Evolutionary conservation across 2,329 filamentous ascomycete species (phyloP).

Genomic region (Colletotrichum limetticola): DNA sequence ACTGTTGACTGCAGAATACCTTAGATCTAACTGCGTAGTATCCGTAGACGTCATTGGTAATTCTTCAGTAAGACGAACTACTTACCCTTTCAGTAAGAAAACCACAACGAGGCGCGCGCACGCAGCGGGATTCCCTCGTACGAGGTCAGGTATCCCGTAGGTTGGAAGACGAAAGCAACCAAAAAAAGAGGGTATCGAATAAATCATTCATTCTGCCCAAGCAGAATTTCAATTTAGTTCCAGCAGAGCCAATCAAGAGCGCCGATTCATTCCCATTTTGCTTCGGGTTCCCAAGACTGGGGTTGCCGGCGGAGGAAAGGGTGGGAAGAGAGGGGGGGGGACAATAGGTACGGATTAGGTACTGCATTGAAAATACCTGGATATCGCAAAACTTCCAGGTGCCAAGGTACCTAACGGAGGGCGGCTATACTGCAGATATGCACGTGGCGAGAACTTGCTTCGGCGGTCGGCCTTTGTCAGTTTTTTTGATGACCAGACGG

Average conservation of each 20-base stretch:
- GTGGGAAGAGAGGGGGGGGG: background rate
- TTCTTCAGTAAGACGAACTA: background rate
- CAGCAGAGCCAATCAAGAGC: constrained; percentile 7
- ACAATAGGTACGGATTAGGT: too few species aligned
- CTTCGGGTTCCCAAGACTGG: background rate
- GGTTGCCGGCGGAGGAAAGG: background rate
- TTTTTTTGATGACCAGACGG: background rate
- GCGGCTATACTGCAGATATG: background rate
- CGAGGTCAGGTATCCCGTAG: background rate
- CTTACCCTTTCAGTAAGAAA: background rate
- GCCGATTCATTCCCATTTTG: too few species aligned
- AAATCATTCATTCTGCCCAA: constrained; percentile 13
- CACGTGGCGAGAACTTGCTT: background rate
- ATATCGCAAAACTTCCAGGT: background rate
- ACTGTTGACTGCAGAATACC: background rate
- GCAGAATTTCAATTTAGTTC: constrained; percentile 19
- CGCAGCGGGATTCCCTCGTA: background rate
- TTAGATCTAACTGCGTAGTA: background rate
- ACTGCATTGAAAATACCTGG: background rate
- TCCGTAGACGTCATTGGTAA: background rate
- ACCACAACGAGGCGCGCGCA: background rate
- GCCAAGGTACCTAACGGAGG: background rate
- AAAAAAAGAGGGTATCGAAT: background rate
- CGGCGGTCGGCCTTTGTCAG: background rate
- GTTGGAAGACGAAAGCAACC: background rate